Evolutionary conservation across 805 yeast genomes (phyloP), one percentile per base, ranked within the genome.

Genomic region (Metschnikowia hibisci): DNA sequence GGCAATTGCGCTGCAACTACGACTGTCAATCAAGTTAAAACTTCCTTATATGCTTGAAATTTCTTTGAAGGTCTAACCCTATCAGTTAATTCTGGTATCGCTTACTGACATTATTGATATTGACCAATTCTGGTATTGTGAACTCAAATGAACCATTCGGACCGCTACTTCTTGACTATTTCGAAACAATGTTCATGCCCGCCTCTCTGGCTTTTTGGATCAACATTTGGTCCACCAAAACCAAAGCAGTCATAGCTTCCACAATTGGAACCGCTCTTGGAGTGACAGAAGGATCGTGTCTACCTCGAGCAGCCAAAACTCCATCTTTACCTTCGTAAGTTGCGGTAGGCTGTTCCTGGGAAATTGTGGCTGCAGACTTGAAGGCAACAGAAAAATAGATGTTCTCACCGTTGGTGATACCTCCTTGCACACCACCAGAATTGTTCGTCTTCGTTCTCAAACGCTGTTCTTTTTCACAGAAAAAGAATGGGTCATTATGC

Each of bases 201-300:
- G 36, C 42, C 34, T 84, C 88, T 66, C 99, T 81, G 26, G 96
- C 74, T 64, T 86, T 84, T 69, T 91, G 99, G 36, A 90, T 76
- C 69, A 93, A 67, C 44, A 85, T 68, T 43, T 87, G 81, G 64
- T 93, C 99, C 33, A 91, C 91, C 50, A 91, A 67, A 2, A 88
- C 96, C 52, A 93, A 74, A n/a, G 97, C 93, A 38, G 98, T 80
- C 98, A 93, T 91, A 32, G 98, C 87, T 72, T 93, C 99, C 25
- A 93, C 98, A 58, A 93, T 93, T 41, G 99, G 98, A 48, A 93
- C 88, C 31, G 99, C 99, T 66, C 99, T 82, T 53, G 99, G 99
- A 15, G 95, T 95, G 43, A 93, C 99, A 58, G 90, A 87, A 27
- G 99, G 99, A 63, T 93, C 99, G 60, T 93, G 99, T 76, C 99